These are phyloP conservation scores for Fimicolochytrium jonesii DNA, from an alignment of 192 early-diverging fungal genomes.

Conservation along the genomic window DNA sequence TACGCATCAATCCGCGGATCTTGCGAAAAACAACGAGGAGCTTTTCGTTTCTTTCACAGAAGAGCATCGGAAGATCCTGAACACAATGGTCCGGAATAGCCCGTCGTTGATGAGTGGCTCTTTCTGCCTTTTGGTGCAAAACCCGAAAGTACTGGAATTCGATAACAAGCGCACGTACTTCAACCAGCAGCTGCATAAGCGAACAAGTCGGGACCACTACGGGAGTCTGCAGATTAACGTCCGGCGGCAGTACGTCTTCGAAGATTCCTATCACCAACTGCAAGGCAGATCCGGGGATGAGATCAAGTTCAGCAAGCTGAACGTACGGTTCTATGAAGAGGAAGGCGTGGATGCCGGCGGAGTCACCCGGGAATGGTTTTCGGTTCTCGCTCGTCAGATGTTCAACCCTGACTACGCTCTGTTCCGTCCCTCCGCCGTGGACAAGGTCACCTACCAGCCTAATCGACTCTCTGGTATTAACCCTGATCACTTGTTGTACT, in stretches of 20 bases:
- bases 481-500: constrained; percentile 90
- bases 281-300: constrained; percentile 87
- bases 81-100: constrained; percentile 97
- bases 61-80: constrained; percentile 91
- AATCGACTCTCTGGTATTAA: constrained; percentile 90
- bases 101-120: constrained; percentile 94
- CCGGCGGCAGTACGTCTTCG: constrained; percentile 89
- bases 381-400: constrained; percentile 93
- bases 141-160: constrained; percentile 96
- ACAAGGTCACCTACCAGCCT: constrained; percentile 96
- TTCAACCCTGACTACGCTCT: constrained; percentile 98
- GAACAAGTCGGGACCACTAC: constrained; percentile 60
- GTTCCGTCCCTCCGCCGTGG: constrained; percentile 92
- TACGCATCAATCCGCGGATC: constrained; percentile 23
- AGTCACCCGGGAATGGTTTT: constrained; percentile 98
- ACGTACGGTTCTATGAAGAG: constrained; percentile 91
- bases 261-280: constrained; percentile 93
- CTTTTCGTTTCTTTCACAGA: constrained; percentile 90
- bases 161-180: constrained; percentile 99
- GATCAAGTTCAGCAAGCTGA: constrained; percentile 89
- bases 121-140: constrained; percentile 92
- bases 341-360: constrained; percentile 98
- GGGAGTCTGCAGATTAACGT: constrained; percentile 82
- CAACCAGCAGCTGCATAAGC: constrained; percentile 89
- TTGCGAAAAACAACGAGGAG: constrained; percentile 43